Conservation (phyloP, 768 basidiomycete genomes). For the Russula sp. region DNA sequence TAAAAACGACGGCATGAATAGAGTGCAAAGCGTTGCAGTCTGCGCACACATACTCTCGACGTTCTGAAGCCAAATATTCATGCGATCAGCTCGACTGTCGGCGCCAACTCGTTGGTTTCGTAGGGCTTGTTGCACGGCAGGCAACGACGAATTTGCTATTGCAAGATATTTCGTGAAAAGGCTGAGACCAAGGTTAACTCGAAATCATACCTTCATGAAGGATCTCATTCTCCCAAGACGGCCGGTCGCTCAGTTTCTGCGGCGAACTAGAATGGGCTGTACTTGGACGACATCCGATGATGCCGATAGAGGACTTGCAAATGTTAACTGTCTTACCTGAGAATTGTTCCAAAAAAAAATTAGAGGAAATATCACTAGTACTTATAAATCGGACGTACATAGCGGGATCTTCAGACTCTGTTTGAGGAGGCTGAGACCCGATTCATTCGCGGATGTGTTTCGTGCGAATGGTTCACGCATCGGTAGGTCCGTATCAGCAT, state of each 20-base stretch:
- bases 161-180: background rate
- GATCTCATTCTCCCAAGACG: constrained; percentile 46
- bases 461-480: constrained; percentile 15
- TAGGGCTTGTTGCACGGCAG: constrained; percentile 47
- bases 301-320: constrained; percentile 51
- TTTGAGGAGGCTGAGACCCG: constrained; percentile 47
- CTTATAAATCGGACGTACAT: constrained; percentile 39
- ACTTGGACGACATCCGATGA: constrained; percentile 14
- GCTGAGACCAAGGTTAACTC: background rate
- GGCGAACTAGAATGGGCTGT: constrained; percentile 19
- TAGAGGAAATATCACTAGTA: background rate
- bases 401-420: constrained; percentile 72
- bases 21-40: background rate
- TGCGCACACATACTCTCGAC: constrained; percentile 62
- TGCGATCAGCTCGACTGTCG: constrained; percentile 55
- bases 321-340: constrained; percentile 63
- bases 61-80: constrained; percentile 77
- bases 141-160: constrained; percentile 47
- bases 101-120: constrained; percentile 48
- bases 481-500: constrained; percentile 18
- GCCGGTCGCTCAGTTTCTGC: constrained; percentile 27
- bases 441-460: constrained; percentile 30
- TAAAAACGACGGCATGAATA: background rate
- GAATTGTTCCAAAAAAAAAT: background rate
- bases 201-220: constrained; percentile 38